Conservation (phyloP, 2,329 filamentous ascomycete genomes). For the Epichloe sylvatica region DNA sequence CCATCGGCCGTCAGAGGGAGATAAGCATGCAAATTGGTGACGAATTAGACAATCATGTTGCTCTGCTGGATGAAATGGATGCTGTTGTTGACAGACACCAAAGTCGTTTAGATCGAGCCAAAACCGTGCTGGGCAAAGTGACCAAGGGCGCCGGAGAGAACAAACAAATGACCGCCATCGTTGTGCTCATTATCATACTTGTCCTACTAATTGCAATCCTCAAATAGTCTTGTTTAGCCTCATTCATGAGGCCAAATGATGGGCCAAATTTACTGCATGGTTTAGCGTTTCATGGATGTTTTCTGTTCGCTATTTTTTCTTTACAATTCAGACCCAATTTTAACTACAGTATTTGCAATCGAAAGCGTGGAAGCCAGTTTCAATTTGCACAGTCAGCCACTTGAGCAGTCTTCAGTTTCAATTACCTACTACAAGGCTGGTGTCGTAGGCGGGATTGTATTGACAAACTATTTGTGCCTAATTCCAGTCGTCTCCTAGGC, state of each 20-base stretch:
- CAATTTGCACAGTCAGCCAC: too few relatives aligned
- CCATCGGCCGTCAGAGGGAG: slow-evolving; percentile 79
- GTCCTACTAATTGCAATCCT: slow-evolving; percentile 70
- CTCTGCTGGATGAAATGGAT: slow-evolving; percentile 82
- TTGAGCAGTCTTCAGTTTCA: not conserved
- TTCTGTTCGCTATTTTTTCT: not conserved
- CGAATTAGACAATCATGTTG: slow-evolving; percentile 81
- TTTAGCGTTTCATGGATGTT: not conserved
- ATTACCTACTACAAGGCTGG: not conserved
- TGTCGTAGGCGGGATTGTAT: not conserved
- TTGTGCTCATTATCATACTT: slow-evolving; percentile 69
- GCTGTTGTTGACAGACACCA: slow-evolving; percentile 69
- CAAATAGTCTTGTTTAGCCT: slow-evolving; percentile 42
- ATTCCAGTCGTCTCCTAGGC: not conserved
- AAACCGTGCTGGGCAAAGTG: slow-evolving; percentile 56
- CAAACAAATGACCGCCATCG: slow-evolving; percentile 71
- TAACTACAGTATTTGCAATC: not conserved
- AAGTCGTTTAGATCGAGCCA: slow-evolving; percentile 59
- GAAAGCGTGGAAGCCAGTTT: not conserved
- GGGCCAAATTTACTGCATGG: not conserved
- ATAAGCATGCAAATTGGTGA: slow-evolving; percentile 92
- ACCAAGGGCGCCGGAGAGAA: slow-evolving; percentile 66
- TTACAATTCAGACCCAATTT: not conserved
- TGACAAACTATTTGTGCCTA: not conserved
- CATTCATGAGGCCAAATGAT: not conserved